Base-by-base conservation (phyloP, 179 eudicot genomes). In the Camellia oleifera region DNA sequence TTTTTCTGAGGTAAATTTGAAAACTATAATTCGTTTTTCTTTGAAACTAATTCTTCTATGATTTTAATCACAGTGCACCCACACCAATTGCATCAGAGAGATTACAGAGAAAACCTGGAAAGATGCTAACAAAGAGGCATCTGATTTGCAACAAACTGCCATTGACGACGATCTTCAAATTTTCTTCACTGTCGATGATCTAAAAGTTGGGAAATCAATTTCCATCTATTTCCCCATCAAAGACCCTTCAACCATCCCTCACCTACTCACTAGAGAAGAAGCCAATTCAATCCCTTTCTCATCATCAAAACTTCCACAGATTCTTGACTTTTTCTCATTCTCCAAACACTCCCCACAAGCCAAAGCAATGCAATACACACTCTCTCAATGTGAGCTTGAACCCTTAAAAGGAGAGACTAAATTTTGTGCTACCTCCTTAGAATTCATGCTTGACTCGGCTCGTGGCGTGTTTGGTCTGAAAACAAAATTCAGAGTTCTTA, bases 211-310 rank as follows among this genome's bases (percentile, higher is more conserved):
- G 1, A 82, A 84, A 26, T 81, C 67, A 42, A 80, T 89, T 66
- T 86, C 84, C 0, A 80, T 91, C 13, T 90, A 88, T 80, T 91
- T 93, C 67, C 80, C 91, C 60, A 76, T 66, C 23, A 88, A 82
- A 79, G 80, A 88, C 54, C 81, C 85, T 57, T 83, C 91, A 2
- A 72, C 74, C 46, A 72, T 84, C 3, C 86, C 90, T 42, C 90
- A 84, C 61, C 61, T 91, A 6, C 82, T 93, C 13, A 81, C 95
- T 0, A 86, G 78, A 85, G 79, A 89, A 42, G 92, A 90, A 86
- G 85, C 93, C 2, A 85, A 91, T 63, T 72, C 83, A n/a, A 91
- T 93, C 67, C 97, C 97, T 3, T 93, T 93, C 83, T 84, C 92
- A 32, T 66, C 78, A 4, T 52, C 86, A 11, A 75, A 87, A 40